These are phyloP conservation scores for Coemansia sp. DNA, from an alignment of 192 early-diverging fungal species.

Conservation along the genomic window DNA sequence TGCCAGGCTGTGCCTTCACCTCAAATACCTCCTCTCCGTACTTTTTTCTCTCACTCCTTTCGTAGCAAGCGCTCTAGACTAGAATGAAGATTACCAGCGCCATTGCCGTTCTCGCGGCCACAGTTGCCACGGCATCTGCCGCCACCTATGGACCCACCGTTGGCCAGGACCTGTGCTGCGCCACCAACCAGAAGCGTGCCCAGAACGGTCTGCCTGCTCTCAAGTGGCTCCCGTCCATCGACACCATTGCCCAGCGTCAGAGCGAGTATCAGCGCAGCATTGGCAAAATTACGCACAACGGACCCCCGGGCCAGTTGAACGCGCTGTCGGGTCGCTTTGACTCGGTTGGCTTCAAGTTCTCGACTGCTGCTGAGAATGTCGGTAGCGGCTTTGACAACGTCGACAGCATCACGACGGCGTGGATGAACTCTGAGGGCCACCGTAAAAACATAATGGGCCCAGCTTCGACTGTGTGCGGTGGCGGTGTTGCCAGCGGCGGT, in stretches of 20 bases:
- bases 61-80: not conserved
- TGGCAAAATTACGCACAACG: constrained; percentile 20
- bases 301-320: constrained; percentile 2
- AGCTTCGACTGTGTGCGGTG: constrained; percentile 51
- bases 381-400: constrained; percentile 21
- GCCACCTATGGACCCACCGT: constrained; percentile 16
- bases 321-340: constrained; percentile 24
- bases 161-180: constrained; percentile 48
- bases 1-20: constrained; percentile 39
- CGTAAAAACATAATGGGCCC: constrained; percentile 49
- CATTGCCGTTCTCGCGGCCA: constrained; percentile 19
- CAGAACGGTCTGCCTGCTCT: constrained; percentile 7
- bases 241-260: constrained; percentile 25
- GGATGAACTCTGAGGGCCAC: constrained; percentile 55
- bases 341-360: constrained; percentile 10
- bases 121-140: constrained; percentile 12
- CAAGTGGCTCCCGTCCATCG: constrained; percentile 32
- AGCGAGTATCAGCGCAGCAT: constrained; percentile 18
- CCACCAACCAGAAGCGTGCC: constrained; percentile 37
- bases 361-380: constrained; percentile 49
- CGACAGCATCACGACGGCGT: constrained; percentile 19
- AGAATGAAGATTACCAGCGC: constrained; percentile 42
- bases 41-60: not conserved
- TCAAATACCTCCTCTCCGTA: not conserved
- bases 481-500: constrained; percentile 26